phyloP scores from a whole-genome alignment of 495 filamentous ascomycete genomes.

The Xylaria grammica region DNA sequence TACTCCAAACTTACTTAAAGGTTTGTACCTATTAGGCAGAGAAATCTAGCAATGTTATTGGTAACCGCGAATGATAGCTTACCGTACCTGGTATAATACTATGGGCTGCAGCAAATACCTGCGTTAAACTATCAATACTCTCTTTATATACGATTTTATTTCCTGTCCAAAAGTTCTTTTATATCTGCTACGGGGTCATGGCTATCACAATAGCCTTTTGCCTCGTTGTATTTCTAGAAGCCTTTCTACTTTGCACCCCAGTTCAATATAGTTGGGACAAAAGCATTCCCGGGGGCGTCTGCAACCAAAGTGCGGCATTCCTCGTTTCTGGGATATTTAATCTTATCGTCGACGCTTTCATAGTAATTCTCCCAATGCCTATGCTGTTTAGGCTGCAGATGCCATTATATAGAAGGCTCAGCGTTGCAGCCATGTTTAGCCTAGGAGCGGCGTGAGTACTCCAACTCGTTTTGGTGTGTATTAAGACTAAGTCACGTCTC shows the following conservation, averaged over 20 bases:
- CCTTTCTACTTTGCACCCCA: not conserved
- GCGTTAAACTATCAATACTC: constrained; percentile 19
- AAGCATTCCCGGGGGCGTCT: not conserved
- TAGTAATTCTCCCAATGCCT: not conserved
- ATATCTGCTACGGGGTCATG: not conserved
- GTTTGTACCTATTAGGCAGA: not conserved
- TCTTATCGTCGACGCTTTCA: constrained; percentile 4
- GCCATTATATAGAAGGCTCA: not conserved
- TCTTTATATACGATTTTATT: constrained; percentile 21
- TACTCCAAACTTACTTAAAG: not conserved
- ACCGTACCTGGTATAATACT: constrained; percentile 31
- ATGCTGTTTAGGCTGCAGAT: constrained; percentile 2
- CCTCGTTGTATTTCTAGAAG: not conserved
- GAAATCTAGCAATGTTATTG: not conserved
- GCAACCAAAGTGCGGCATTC: not conserved
- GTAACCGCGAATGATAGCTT: constrained; percentile 20
- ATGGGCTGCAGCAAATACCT: constrained; percentile 16
- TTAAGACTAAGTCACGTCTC: not conserved
- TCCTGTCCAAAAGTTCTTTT: not conserved
- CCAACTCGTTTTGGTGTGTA: not conserved
- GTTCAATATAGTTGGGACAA: constrained; percentile 9
- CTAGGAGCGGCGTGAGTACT: constrained; percentile 5
- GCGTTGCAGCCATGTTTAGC: constrained; percentile 3
- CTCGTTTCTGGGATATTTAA: not conserved
- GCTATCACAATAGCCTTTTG: not conserved